Conservation (phyloP, 208 protist species). For the Wallacemonas sp. region DNA sequence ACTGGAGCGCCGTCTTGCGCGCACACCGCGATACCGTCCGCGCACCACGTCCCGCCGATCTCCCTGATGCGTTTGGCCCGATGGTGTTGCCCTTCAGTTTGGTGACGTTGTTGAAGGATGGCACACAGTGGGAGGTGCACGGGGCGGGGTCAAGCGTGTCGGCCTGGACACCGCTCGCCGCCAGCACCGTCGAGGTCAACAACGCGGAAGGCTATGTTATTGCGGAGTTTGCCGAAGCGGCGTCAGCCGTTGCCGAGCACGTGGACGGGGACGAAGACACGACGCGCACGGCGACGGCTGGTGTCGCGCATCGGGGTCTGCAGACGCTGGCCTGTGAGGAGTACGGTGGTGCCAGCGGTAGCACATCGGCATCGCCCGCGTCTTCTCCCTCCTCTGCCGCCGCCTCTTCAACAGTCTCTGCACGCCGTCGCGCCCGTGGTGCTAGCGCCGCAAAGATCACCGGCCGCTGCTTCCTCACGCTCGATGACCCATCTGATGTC, state of each 20-base stretch:
- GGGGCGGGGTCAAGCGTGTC: background rate
- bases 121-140: constrained; percentile 7
- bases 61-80: background rate
- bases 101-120: constrained; percentile 3
- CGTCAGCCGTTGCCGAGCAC: background rate
- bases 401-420: too few species aligned
- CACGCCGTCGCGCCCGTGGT: background rate
- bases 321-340: constrained; percentile 20
- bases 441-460: background rate
- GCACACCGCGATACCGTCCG: background rate
- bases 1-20: background rate
- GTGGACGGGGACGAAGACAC: background rate
- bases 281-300: background rate
- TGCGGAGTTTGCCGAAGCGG: background rate
- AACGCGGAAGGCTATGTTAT: background rate
- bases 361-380: background rate
- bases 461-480: constrained; percentile 7
- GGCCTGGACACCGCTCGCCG: background rate
- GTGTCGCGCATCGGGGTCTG: background rate
- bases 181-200: constrained; percentile 3
- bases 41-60: background rate
- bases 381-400: too few species aligned
- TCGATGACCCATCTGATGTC: background rate
- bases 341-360: background rate
- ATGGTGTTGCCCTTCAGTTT: constrained; percentile 9